These are phyloP conservation scores for Lactarius sanguifluus DNA, from an alignment of 768 basidiomycete species.

Conservation along the genomic window DNA sequence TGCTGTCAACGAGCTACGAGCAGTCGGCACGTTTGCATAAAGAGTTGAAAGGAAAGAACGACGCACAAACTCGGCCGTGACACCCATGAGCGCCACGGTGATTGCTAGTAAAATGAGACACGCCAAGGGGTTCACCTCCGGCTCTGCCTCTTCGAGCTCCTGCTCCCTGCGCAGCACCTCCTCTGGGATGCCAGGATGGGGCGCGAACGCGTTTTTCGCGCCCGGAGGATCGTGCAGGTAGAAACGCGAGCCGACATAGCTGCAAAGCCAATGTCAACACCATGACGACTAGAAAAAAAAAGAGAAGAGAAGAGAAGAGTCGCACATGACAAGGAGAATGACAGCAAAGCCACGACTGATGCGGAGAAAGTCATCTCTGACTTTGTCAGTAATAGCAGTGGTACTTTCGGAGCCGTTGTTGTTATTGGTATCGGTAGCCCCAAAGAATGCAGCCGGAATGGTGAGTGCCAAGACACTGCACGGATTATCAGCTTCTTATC, in stretches of 20 bases:
- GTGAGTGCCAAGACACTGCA: conserved; percentile 60
- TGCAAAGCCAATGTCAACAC: conserved; percentile 30
- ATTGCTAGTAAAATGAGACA: conserved; percentile 53
- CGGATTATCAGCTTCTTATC: background rate
- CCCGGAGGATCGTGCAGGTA: conserved; percentile 74
- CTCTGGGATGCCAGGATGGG: conserved; percentile 43
- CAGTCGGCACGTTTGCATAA: background rate
- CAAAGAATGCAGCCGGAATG: conserved; percentile 67
- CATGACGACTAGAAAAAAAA: background rate
- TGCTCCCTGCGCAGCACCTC: conserved; percentile 37
- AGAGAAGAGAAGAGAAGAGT: conserved; percentile 7
- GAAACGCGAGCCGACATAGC: conserved; percentile 66
- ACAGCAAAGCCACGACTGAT: conserved; percentile 69
- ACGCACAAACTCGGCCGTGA: conserved; percentile 69
- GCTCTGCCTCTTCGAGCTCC: conserved; percentile 47
- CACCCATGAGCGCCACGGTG: conserved; percentile 61
- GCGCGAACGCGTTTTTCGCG: conserved; percentile 45
- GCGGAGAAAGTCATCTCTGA: conserved; percentile 49
- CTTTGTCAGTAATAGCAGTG: conserved; percentile 43
- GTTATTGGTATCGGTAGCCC: conserved; percentile 50
- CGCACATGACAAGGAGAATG: conserved; percentile 60
- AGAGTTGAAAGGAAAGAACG: background rate
- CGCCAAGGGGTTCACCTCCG: conserved; percentile 63
- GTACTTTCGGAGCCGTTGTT: conserved; percentile 26
- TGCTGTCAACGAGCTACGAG: conserved; percentile 59